phyloP scores from a whole-genome alignment of 2,329 filamentous ascomycete species.

The Alternaria angustiovoidea region DNA sequence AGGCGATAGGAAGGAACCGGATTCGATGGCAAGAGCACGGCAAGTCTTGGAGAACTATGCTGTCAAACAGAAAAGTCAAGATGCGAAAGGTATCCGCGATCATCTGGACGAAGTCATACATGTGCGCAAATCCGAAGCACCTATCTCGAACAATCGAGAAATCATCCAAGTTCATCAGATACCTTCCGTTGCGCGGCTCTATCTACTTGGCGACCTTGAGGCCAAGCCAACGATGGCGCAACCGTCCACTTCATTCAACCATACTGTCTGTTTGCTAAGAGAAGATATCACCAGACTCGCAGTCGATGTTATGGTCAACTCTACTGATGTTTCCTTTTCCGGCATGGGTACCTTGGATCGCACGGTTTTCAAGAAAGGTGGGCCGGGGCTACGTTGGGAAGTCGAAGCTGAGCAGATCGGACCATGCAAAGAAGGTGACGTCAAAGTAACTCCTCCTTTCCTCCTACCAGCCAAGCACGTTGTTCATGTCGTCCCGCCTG shows the following conservation, averaged over 20 bases:
- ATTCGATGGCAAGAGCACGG: slow-evolving; percentile 30
- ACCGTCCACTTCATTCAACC: slow-evolving; percentile 35
- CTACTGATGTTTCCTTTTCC: slow-evolving; percentile 36
- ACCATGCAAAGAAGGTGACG: slow-evolving; percentile 36
- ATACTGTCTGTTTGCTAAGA: slow-evolving; percentile 38
- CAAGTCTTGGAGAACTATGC: slow-evolving; percentile 30
- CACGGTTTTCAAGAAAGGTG: slow-evolving; percentile 42
- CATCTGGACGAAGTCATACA: slow-evolving; percentile 39
- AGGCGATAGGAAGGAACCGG: slow-evolving; percentile 16
- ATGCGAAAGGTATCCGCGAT: slow-evolving; percentile 22
- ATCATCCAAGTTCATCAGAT: slow-evolving; percentile 37
- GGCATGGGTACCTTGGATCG: slow-evolving; percentile 43
- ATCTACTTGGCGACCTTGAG: slow-evolving; percentile 36
- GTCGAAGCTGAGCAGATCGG: slow-evolving; percentile 29
- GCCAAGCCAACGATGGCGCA: slow-evolving; percentile 32
- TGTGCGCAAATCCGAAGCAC: slow-evolving; percentile 31
- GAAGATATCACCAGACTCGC: slow-evolving; percentile 47
- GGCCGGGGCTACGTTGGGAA: slow-evolving; percentile 31
- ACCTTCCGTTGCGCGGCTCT: slow-evolving; percentile 37
- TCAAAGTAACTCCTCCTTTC: slow-evolving; percentile 38
- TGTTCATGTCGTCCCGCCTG: slow-evolving; percentile 41
- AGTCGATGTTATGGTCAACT: slow-evolving; percentile 46
- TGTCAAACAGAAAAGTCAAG: slow-evolving; percentile 25
- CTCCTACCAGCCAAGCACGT: slow-evolving; percentile 41
- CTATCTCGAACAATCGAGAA: slow-evolving; percentile 16